Percentiles rank a stretch among this genome's conserved stretches.
These are phyloP conservation scores for Fusarium praegraminearum DNA, from an alignment of 2,329 filamentous ascomycete genomes.

Conservation along the genomic window DNA sequence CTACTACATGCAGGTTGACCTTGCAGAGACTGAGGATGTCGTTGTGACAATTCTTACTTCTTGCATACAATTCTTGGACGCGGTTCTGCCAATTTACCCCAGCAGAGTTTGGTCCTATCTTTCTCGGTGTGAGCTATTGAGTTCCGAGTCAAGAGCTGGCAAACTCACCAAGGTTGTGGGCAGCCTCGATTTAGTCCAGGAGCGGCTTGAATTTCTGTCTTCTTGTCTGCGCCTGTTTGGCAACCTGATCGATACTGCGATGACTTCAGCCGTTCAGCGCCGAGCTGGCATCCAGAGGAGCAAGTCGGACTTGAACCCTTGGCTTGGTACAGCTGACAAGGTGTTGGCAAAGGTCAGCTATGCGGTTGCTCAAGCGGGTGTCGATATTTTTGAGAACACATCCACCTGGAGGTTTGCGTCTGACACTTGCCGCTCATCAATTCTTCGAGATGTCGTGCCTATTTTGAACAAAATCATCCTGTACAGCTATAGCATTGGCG, in stretches of 20 bases:
- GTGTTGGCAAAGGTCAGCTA: constrained; percentile 77
- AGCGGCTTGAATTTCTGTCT: constrained; percentile 81
- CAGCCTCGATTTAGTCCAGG: constrained; percentile 81
- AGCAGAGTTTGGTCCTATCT: constrained; percentile 92
- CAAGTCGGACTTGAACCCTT: constrained; percentile 64
- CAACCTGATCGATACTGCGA: constrained; percentile 79
- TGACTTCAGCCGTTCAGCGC: constrained; percentile 75
- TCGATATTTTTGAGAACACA: constrained; percentile 88
- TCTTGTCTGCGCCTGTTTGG: constrained; percentile 81
- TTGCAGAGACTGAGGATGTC: constrained; percentile 68
- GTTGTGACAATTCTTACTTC: constrained; percentile 75
- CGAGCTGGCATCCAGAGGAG: constrained; percentile 68
- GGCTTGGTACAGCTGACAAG: constrained; percentile 82
- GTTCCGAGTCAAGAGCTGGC: constrained; percentile 79
- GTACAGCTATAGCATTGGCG: constrained; percentile 81
- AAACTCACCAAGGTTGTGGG: constrained; percentile 83
- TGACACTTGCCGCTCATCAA: constrained; percentile 73
- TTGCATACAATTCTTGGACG: constrained; percentile 83
- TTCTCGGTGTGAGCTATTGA: constrained; percentile 82
- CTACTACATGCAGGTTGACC: constrained; percentile 69
- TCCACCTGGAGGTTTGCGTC: constrained; percentile 85
- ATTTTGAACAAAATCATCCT: constrained; percentile 78
- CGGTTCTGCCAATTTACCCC: constrained; percentile 79
- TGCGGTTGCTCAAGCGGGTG: constrained; percentile 78
- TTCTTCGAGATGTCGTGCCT: constrained; percentile 75